Evolutionary conservation across 345 rosid species (phyloP).

Genomic region (Gossypium turneri): DNA sequence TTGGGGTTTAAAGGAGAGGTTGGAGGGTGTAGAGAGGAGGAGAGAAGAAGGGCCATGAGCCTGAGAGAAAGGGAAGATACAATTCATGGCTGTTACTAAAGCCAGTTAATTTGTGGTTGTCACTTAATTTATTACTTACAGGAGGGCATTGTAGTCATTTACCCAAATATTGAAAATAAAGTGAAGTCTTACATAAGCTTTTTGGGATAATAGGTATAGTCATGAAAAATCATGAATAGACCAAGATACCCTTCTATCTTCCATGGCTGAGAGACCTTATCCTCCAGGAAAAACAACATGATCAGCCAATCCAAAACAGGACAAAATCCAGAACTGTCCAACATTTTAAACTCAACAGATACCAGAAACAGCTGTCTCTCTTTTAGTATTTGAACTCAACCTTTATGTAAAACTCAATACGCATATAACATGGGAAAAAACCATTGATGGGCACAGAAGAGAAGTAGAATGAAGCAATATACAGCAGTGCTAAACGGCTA

Average conservation of each 20-base stretch:
- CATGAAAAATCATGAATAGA: background rate
- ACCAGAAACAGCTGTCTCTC: background rate
- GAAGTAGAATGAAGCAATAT: slow-evolving; percentile 86
- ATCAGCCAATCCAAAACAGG: background rate
- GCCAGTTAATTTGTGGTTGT: slow-evolving; percentile 32
- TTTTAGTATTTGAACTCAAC: too few species aligned
- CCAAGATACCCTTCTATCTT: background rate
- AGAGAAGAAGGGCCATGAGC: slow-evolving; percentile 63
- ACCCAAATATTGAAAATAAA: background rate
- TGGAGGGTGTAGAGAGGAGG: slow-evolving; percentile 27
- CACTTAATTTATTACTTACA: background rate
- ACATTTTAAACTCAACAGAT: background rate
- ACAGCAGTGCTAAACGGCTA: slow-evolving; percentile 74
- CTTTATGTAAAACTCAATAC: too few species aligned
- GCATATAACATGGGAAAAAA: too few species aligned
- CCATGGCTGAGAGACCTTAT: background rate
- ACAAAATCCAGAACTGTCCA: background rate
- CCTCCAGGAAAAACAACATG: background rate
- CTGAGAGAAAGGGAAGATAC: background rate
- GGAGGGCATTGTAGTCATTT: slow-evolving; percentile 22
- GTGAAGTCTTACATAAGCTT: too few species aligned
- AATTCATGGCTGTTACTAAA: slow-evolving; percentile 28
- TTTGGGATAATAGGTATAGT: background rate
- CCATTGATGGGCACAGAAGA: slow-evolving; percentile 71
- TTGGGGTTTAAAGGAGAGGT: background rate